Evolutionary conservation across 202 grass and related monocot species (phyloP), one percentile per base, ranked within the genome.

Genomic region (Saccharum hybrid): DNA sequence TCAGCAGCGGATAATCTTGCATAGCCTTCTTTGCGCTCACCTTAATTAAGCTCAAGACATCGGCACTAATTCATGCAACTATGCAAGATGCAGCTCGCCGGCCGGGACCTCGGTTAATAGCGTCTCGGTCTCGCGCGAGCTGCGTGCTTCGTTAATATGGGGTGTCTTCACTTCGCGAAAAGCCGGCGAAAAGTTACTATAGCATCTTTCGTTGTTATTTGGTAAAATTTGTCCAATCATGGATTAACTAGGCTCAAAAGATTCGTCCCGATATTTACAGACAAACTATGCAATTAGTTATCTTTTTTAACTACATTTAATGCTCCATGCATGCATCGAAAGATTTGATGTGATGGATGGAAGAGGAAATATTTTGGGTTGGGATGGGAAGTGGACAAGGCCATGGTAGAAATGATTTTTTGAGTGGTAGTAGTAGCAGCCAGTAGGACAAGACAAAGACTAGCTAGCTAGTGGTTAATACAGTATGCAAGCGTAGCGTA

Each of bases 101-200:
- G 66, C 80, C 71, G 71, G 88, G 68, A 84, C 84, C 64, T 79
- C 63, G 31, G 61, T 63, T 91, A 91, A 74, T 81, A 89, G 81
- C 6, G 34, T 74, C 88, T 79, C 54, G 52, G 62, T 19, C 68
- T 66, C 23, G 64, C 18, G 69, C 18, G 68, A 81, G 67, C 66
- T 79, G 72, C 11, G 72, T 79, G 56, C 72, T 66, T 61, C 66
- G 79, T 61, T 71, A 60, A 60, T n/a, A 28, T 28, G n/a, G n/a
- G n/a, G n/a, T n/a, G n/a, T n/a, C n/a, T n/a, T n/a, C n/a, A n/a
- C n/a, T n/a, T n/a, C n/a, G n/a, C n/a, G n/a, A n/a, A n/a, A n/a
- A n/a, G n/a, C n/a, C n/a, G n/a, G n/a, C n/a, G n/a, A n/a, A n/a
- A n/a, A n/a, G n/a, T n/a, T n/a, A n/a, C n/a, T n/a, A n/a, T n/a